Conservation (phyloP, 202 grass and related monocot genomes). For the Tripidium arundinaceum region DNA sequence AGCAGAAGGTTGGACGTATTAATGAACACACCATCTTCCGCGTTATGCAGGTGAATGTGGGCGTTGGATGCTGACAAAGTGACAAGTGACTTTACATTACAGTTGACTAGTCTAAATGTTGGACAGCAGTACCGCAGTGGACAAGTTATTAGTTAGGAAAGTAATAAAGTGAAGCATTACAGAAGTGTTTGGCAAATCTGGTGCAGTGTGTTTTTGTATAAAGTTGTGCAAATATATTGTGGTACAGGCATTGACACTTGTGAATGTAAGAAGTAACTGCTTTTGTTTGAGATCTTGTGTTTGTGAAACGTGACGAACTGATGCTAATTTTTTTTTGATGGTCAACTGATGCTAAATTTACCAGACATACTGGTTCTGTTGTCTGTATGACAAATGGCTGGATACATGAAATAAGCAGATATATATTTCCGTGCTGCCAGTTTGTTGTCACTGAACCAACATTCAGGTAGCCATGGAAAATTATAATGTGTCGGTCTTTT, state of each 20-base stretch:
- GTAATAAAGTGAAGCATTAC: background rate
- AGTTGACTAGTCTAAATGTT: background rate
- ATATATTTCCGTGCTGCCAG: background rate
- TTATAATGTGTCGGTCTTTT: background rate
- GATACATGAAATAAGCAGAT: background rate
- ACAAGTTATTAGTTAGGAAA: background rate
- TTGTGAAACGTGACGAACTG: background rate
- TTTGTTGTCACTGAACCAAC: background rate
- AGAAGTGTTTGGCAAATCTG: background rate
- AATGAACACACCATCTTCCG: background rate
- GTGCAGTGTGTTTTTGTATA: constrained; percentile 1
- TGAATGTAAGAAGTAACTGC: background rate
- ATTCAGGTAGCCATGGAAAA: background rate
- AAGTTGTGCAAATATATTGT: background rate
- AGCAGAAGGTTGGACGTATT: background rate
- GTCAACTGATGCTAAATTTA: background rate
- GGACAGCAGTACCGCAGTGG: background rate
- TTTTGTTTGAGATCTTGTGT: background rate
- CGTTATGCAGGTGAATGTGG: constrained; percentile 34
- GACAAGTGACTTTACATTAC: background rate
- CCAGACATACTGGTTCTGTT: background rate
- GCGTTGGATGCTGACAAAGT: background rate
- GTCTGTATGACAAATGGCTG: background rate
- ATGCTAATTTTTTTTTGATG: too few relatives aligned
- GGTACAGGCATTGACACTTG: background rate